Conservation (phyloP, 1,284 basidiomycete genomes). For the Trametes versicolor region DNA sequence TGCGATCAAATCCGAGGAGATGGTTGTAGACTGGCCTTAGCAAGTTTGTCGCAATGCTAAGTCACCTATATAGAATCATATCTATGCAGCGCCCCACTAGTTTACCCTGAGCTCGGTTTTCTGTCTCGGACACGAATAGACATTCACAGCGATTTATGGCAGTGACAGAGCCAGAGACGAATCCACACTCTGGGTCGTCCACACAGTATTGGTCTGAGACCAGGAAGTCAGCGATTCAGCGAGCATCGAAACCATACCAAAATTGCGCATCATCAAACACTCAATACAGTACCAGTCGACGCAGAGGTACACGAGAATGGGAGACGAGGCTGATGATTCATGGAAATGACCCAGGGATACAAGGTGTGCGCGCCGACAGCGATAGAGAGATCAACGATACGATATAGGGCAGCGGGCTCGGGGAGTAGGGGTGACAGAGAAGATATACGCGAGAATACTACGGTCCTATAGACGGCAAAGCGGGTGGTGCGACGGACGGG, state of each 20-base stretch:
- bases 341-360: slow-evolving; percentile 35
- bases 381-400: slow-evolving; percentile 37
- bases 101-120: no score
- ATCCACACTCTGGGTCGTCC: no score
- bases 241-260: no score
- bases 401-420: slow-evolving; percentile 33
- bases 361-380: slow-evolving; percentile 37
- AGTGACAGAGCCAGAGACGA: no score
- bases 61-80: background rate
- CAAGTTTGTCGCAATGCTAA: no score
- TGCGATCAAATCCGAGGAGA: background rate
- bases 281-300: no score
- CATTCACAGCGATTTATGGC: no score
- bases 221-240: no score
- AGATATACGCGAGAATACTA: slow-evolving; percentile 20
- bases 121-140: no score
- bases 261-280: no score
- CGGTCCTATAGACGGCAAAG: slow-evolving; percentile 34
- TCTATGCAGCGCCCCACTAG: no score
- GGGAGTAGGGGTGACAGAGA: slow-evolving; percentile 1
- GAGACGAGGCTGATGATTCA: slow-evolving; percentile 30
- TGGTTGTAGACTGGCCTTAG: background rate
- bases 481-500: slow-evolving; percentile 18
- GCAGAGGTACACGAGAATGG: background rate
- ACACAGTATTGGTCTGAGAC: no score